Conservation (phyloP, 345 rosid species). For the Hibiscus tridactylites region DNA sequence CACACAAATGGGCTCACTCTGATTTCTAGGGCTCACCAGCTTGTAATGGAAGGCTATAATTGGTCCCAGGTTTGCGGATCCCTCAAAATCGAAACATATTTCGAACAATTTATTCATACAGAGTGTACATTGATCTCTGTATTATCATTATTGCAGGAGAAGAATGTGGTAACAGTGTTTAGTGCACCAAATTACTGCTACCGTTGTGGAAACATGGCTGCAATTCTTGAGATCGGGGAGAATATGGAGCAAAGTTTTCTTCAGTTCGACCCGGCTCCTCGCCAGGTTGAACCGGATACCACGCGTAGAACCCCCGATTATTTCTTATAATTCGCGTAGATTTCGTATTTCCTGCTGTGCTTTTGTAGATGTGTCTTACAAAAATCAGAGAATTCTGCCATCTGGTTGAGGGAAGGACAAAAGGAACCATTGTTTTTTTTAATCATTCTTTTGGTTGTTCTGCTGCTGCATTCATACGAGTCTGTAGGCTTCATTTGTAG, state of each 20-base stretch:
- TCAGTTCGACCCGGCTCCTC: slow-evolving; percentile 82
- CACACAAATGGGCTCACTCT: slow-evolving; percentile 70
- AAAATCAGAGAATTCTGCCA: slow-evolving; percentile 17
- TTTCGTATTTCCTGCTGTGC: slow-evolving; percentile 7
- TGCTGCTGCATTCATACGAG: slow-evolving; percentile 22
- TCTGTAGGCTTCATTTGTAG: slow-evolving; percentile 26
- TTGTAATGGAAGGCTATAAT: slow-evolving; percentile 86
- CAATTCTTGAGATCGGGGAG: slow-evolving; percentile 77
- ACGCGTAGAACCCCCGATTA: slow-evolving; percentile 85
- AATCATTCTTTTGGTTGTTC: slow-evolving; percentile 26
- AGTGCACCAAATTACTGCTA: slow-evolving; percentile 85
- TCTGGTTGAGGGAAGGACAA: slow-evolving; percentile 22
- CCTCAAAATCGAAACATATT: background rate
- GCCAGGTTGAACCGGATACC: slow-evolving; percentile 70
- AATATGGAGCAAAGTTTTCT: slow-evolving; percentile 81
- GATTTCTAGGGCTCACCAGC: slow-evolving; percentile 82
- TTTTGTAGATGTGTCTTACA: slow-evolving; percentile 32
- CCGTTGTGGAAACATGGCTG: slow-evolving; percentile 84
- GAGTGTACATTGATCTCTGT: background rate
- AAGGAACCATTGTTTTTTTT: slow-evolving; percentile 13
- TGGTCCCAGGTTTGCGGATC: slow-evolving; percentile 61
- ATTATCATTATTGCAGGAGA: slow-evolving; percentile 31
- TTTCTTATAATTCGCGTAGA: slow-evolving; percentile 46
- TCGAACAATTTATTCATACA: background rate
- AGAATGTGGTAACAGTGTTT: slow-evolving; percentile 75